phyloP scores from a whole-genome alignment of 768 basidiomycete species.

The Fomitopsis serialis region DNA sequence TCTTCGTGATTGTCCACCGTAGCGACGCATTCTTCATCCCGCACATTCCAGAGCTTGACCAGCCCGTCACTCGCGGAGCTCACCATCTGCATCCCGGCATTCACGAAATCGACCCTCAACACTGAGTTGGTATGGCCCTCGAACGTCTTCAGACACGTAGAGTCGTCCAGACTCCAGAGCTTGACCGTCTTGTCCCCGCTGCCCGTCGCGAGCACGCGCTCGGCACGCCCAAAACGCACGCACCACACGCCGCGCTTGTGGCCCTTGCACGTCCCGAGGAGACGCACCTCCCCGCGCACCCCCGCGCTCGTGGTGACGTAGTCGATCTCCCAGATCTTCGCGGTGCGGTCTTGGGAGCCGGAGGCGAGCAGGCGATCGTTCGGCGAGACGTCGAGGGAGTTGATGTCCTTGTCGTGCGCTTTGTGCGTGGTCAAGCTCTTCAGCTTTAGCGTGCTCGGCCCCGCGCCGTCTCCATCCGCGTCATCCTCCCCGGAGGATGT shows the following conservation, averaged over 20 bases:
- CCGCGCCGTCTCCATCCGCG: conserved; percentile 12
- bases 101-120: conserved; percentile 86
- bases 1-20: conserved; percentile 98
- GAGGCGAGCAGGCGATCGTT: conserved; percentile 87
- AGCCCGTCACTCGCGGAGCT: conserved; percentile 92
- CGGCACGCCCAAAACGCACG: conserved; percentile 80
- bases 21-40: conserved; percentile 78
- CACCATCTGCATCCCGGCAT: conserved; percentile 77
- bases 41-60: conserved; percentile 92
- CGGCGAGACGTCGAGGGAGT: conserved; percentile 88
- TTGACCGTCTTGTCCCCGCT: conserved; percentile 95
- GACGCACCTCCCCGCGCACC: conserved; percentile 63
- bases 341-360: conserved; percentile 93
- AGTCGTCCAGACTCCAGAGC: conserved; percentile 92
- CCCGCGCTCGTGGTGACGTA: conserved; percentile 39
- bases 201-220: conserved; percentile 84
- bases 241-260: conserved; percentile 97
- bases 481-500: neutral
- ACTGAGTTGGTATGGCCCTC: conserved; percentile 99
- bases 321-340: conserved; percentile 81
- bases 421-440: conserved; percentile 80
- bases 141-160: conserved; percentile 90
- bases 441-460: conserved; percentile 40
- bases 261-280: conserved; percentile 86
- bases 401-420: conserved; percentile 98